Conservation (phyloP, 169 alveolate genomes). For the Cryptosporidium meleagridis region DNA sequence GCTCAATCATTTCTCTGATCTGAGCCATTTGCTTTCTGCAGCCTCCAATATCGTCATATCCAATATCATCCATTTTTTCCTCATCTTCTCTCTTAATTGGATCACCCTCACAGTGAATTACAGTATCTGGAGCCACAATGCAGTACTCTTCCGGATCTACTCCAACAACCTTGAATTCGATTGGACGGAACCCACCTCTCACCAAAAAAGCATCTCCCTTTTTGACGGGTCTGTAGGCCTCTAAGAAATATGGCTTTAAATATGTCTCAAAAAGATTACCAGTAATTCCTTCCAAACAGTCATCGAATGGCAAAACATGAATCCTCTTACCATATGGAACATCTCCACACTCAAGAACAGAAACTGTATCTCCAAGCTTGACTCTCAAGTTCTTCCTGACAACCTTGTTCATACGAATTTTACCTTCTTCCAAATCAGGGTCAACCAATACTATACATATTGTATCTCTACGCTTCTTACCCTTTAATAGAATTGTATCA, state of each 20-base stretch:
- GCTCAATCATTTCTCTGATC: slow-evolving; percentile 98
- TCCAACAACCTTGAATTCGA: slow-evolving; percentile 99
- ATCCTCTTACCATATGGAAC: slow-evolving; percentile 98
- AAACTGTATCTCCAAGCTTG: slow-evolving; percentile 96
- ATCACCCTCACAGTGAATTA: slow-evolving; percentile 95
- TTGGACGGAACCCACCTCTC: slow-evolving; percentile 99
- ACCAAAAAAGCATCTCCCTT: slow-evolving; percentile 98
- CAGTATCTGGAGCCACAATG: slow-evolving; percentile 99
- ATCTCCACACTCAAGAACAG: slow-evolving; percentile 95
- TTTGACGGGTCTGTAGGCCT: slow-evolving; percentile 99
- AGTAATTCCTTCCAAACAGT: slow-evolving; percentile 98
- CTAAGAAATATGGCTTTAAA: slow-evolving; percentile 99
- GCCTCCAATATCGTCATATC: slow-evolving; percentile 99
- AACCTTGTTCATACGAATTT: slow-evolving; percentile 96
- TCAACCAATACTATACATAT: slow-evolving; percentile 98
- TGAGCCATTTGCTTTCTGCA: slow-evolving; percentile 99
- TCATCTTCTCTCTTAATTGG: slow-evolving; percentile 99
- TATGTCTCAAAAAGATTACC: slow-evolving; percentile 97
- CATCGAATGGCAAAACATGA: slow-evolving; percentile 99
- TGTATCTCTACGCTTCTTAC: slow-evolving; percentile 98
- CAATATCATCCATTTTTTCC: slow-evolving; percentile 98
- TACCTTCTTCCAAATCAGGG: slow-evolving; percentile 95
- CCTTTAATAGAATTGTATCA: slow-evolving; percentile 97
- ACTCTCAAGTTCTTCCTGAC: slow-evolving; percentile 96
- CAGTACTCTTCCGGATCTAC: slow-evolving; percentile 99